Percentiles rank a stretch among this genome's conserved stretches.
phyloP scores from a whole-genome alignment of 352 stramenopile species.

The Phytopythium delawarense region DNA sequence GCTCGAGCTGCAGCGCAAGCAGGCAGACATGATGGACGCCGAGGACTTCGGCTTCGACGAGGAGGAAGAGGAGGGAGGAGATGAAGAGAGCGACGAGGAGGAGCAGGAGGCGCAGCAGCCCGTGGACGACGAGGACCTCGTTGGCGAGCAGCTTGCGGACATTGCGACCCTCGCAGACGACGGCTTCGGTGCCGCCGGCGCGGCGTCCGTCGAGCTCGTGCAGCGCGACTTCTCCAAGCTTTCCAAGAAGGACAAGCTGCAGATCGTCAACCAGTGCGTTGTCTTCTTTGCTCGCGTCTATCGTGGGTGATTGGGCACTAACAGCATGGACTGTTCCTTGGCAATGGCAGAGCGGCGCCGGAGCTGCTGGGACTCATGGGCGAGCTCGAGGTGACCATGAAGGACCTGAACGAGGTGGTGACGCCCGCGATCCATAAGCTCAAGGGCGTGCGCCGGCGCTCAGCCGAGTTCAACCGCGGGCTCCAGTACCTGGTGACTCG shows the following conservation, averaged over 20 bases:
- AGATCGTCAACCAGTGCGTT: constrained; percentile 82
- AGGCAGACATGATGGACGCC: constrained; percentile 82
- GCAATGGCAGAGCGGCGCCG: constrained; percentile 37
- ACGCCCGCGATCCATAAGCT: constrained; percentile 71
- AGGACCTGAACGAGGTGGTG: constrained; percentile 59
- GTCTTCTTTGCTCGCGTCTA: not conserved
- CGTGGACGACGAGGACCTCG: constrained; percentile 65
- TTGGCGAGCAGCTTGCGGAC: constrained; percentile 69
- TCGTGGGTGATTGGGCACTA: not conserved
- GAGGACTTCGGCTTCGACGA: constrained; percentile 82
- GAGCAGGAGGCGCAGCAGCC: constrained; percentile 15
- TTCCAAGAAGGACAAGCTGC: constrained; percentile 83
- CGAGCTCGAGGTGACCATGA: constrained; percentile 65
- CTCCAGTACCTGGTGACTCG: constrained; percentile 76
- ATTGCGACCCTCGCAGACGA: constrained; percentile 65
- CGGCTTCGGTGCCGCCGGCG: constrained; percentile 29
- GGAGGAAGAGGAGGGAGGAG: constrained; percentile 24
- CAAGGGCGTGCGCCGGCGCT: constrained; percentile 55
- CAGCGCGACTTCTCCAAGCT: constrained; percentile 84
- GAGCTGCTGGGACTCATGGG: constrained; percentile 69
- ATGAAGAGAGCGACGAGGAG: constrained; percentile 37
- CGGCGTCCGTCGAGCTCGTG: constrained; percentile 62
- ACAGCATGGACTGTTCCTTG: not conserved
- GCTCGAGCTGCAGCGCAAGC: constrained; percentile 79
- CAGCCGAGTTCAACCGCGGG: constrained; percentile 49